A percentile compares a stretch with the other conserved stretches of the same genome.
Evolutionary conservation across 2,329 filamentous ascomycete genomes (phyloP).

Genomic region (Graphilbum fragrans): DNA sequence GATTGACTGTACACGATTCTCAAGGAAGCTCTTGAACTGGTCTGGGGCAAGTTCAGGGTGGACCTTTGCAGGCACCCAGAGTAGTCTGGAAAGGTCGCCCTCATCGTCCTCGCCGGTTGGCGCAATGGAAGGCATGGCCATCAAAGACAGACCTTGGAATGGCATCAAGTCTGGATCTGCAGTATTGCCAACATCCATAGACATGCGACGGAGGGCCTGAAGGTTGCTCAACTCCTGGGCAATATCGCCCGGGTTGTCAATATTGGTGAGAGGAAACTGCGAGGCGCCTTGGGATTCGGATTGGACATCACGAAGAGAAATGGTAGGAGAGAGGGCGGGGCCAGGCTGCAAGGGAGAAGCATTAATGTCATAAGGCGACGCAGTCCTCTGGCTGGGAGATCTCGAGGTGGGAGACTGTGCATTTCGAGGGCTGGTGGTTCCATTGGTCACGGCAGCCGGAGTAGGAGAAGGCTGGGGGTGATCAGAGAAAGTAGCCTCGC

Average conservation of each 20-base stretch:
- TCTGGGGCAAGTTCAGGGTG: constrained; percentile 91
- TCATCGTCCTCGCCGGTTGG: constrained; percentile 67
- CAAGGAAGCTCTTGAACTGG: constrained; percentile 93
- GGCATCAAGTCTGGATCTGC: constrained; percentile 66
- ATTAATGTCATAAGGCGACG: constrained; percentile 23
- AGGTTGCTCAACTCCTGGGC: constrained; percentile 88
- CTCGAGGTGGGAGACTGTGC: constrained; percentile 19
- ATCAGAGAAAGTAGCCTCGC: too few species aligned
- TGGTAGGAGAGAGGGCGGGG: constrained; percentile 38
- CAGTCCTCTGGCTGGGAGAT: constrained; percentile 26
- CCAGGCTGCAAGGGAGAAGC: constrained; percentile 21
- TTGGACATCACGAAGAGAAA: constrained; percentile 40
- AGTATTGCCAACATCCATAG: constrained; percentile 76
- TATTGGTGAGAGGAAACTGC: constrained; percentile 77
- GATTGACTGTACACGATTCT: constrained; percentile 85
- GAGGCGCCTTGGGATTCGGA: constrained; percentile 41
- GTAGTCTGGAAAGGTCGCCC: constrained; percentile 74
- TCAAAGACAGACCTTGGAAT: constrained; percentile 50
- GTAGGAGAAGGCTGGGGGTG: not conserved
- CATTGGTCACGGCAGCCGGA: constrained; percentile 13
- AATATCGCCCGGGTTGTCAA: constrained; percentile 79
- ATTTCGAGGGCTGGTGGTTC: constrained; percentile 25
- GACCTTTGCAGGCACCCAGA: constrained; percentile 91
- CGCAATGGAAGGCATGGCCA: constrained; percentile 61
- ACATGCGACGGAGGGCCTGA: constrained; percentile 81